phyloP scores from a whole-genome alignment of 176 grass and related monocot species.

The Tillandsia leiboldiana region DNA sequence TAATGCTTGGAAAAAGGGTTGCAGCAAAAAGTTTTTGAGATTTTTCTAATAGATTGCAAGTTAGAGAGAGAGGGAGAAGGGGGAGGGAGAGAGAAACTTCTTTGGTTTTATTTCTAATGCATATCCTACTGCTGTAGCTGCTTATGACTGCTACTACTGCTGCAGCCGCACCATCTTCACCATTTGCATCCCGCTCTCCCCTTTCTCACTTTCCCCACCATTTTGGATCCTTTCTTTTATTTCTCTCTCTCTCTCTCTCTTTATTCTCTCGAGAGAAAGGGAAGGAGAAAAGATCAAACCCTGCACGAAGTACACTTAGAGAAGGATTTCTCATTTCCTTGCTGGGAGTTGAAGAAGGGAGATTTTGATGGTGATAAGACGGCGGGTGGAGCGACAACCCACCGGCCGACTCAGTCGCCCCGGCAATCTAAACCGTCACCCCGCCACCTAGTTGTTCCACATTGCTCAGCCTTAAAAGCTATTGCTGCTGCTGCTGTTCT shows the following conservation, averaged over 20 bases:
- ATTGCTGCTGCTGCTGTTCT: slow-evolving; percentile 5
- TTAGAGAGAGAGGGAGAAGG: background rate
- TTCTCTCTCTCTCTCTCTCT: background rate
- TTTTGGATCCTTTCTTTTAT: background rate
- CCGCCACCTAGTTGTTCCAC: background rate
- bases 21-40: background rate
- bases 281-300: background rate
- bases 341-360: too few species aligned
- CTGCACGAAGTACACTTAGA: background rate
- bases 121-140: background rate
- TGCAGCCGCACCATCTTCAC: background rate
- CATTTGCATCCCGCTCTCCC: background rate
- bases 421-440: background rate
- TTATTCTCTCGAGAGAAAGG: too few species aligned
- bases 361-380: background rate
- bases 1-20: background rate
- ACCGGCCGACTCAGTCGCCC: background rate
- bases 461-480: slow-evolving; percentile 6
- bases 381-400: background rate
- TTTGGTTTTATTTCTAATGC: background rate
- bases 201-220: background rate
- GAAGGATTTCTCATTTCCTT: too few species aligned
- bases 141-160: background rate
- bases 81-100: background rate
- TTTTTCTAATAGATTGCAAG: background rate